phyloP scores from a whole-genome alignment of 2,329 filamentous ascomycete genomes.

The Phaeosphaeriaceae sp. region DNA sequence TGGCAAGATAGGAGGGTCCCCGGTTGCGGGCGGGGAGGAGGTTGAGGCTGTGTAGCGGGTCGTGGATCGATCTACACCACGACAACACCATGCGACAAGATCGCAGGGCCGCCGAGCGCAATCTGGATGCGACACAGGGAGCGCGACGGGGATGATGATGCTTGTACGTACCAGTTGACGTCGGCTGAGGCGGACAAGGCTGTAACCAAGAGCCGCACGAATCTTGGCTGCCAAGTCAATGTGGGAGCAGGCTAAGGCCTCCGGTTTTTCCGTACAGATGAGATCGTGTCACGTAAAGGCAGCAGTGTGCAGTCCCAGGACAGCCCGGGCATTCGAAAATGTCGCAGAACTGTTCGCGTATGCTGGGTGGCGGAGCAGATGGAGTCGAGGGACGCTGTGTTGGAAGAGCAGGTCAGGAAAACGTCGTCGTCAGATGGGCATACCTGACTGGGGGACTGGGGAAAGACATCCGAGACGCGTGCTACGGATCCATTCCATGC shows the following conservation, averaged over 20 bases:
- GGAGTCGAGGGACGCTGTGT: not conserved
- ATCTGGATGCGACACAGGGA: conserved; percentile 8
- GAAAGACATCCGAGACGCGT: conserved; percentile 1
- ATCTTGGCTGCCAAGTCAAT: conserved; percentile 38
- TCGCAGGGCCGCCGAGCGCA: conserved; percentile 5
- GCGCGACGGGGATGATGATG: conserved; percentile 14
- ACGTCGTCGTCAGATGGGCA: not conserved
- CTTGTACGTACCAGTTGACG: conserved; percentile 36
- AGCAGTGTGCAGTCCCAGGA: not conserved
- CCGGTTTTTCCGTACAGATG: conserved; percentile 1
- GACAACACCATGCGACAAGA: conserved; percentile 5
- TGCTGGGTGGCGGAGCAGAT: not conserved
- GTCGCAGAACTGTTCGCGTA: not conserved
- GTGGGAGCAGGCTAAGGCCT: conserved; percentile 20
- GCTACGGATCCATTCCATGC: not conserved
- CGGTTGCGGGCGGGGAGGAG: conserved; percentile 31
- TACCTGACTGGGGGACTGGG: not conserved
- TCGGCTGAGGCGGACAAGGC: conserved; percentile 24
- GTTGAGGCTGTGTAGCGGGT: conserved; percentile 28
- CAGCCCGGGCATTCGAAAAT: not conserved
- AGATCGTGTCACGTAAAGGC: not conserved
- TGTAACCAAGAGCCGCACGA: conserved; percentile 30
- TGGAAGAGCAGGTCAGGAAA: not conserved
- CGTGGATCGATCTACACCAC: conserved; percentile 7
- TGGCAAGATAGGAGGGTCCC: conserved; percentile 24